phyloP scores from a whole-genome alignment of 352 stramenopile genomes.

The Phytophthora chlamydospora region DNA sequence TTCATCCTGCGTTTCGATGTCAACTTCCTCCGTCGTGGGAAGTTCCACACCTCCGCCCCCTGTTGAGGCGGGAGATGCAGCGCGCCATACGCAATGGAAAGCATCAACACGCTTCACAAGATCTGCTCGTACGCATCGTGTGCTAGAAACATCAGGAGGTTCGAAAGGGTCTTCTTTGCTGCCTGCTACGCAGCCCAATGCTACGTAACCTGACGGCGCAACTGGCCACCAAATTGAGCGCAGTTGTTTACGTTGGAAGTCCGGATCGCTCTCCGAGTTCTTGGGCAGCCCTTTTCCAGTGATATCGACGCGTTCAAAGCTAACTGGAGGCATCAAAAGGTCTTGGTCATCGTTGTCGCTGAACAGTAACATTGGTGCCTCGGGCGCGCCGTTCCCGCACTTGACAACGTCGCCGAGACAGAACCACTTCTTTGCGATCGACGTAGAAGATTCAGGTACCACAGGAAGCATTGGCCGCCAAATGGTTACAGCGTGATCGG shows the following conservation, averaged over 20 bases:
- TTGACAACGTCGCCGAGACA: constrained; percentile 76
- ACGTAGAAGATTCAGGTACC: constrained; percentile 38
- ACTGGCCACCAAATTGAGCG: constrained; percentile 87
- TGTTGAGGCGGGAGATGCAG: constrained; percentile 33
- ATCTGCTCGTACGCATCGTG: constrained; percentile 80
- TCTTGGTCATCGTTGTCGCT: constrained; percentile 54
- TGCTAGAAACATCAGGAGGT: constrained; percentile 52
- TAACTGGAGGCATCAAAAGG: constrained; percentile 61
- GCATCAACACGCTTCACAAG: constrained; percentile 67
- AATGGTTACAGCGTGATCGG: constrained; percentile 70
- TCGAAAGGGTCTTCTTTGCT: constrained; percentile 84
- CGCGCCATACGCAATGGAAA: constrained; percentile 72
- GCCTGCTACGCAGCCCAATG: constrained; percentile 77
- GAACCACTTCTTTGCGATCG: constrained; percentile 57
- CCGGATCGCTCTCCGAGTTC: constrained; percentile 73
- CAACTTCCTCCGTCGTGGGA: constrained; percentile 38
- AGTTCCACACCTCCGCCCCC: constrained; percentile 43
- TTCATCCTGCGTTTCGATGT: constrained; percentile 35
- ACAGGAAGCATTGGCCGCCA: constrained; percentile 67
- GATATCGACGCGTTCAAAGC: constrained; percentile 85
- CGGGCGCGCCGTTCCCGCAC: constrained; percentile 60
- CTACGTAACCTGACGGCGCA: constrained; percentile 75
- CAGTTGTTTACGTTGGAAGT: constrained; percentile 86
- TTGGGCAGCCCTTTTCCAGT: constrained; percentile 80
- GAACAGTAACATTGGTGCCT: constrained; percentile 64